Percentiles rank a stretch among this genome's conserved stretches.
Conservation (phyloP, 2,329 filamentous ascomycete genomes). For the Alternaria arborescens region DNA sequence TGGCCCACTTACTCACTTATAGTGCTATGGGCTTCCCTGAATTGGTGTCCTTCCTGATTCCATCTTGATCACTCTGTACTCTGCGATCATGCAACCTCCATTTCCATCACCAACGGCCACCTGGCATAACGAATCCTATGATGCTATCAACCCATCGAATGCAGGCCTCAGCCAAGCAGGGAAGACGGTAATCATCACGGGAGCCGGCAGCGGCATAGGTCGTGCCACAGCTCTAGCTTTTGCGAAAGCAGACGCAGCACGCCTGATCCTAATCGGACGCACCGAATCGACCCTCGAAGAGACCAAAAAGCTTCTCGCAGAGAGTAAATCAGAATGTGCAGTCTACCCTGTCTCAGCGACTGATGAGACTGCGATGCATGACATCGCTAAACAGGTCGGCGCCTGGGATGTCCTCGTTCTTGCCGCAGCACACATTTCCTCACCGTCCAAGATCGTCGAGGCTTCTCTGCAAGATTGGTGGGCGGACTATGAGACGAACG, state of each 20-base stretch:
- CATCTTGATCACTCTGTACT: background rate
- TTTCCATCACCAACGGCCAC: slow-evolving; percentile 18
- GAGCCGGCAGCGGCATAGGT: slow-evolving; percentile 56
- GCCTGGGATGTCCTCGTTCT: slow-evolving; percentile 34
- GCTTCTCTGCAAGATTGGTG: slow-evolving; percentile 27
- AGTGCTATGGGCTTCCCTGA: background rate
- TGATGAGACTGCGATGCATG: slow-evolving; percentile 15
- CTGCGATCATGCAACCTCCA: background rate
- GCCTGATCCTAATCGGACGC: slow-evolving; percentile 57
- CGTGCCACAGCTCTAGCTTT: slow-evolving; percentile 54
- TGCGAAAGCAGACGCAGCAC: slow-evolving; percentile 55
- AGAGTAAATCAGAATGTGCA: slow-evolving; percentile 17
- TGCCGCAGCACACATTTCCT: slow-evolving; percentile 24
- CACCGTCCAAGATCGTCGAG: slow-evolving; percentile 14
- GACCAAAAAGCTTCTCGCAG: slow-evolving; percentile 43
- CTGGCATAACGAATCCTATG: slow-evolving; percentile 22
- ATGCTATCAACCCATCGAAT: background rate
- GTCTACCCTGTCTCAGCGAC: slow-evolving; percentile 29
- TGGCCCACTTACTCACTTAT: background rate
- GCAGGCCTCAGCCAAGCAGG: slow-evolving; percentile 15
- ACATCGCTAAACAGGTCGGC: slow-evolving; percentile 22
- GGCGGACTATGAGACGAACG: slow-evolving; percentile 30
- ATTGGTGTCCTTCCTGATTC: background rate
- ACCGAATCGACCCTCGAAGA: slow-evolving; percentile 43
- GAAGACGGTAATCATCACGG: slow-evolving; percentile 29